Conservation (phyloP, 176 grass and related monocot species). For the Ananas comosus region DNA sequence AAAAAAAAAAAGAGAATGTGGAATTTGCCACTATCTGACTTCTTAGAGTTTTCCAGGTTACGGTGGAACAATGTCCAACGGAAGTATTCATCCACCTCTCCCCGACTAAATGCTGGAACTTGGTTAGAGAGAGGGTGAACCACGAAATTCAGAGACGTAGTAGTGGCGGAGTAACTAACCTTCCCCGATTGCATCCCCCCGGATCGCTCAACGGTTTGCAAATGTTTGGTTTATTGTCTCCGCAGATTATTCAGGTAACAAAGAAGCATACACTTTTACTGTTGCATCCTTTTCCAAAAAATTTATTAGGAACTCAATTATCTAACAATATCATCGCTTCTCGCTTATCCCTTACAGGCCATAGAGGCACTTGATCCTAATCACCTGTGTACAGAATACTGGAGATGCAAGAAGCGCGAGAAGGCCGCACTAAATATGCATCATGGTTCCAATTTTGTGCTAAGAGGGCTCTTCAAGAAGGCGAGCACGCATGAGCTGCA, state of each 20-base stretch:
- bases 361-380: constrained; percentile 13
- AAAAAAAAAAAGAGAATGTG: neutral
- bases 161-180: constrained; percentile 4
- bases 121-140: constrained; percentile 21
- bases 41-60: constrained; percentile 5
- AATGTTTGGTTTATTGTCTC: constrained; percentile 29
- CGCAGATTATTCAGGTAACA: constrained; percentile 11
- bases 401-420: neutral
- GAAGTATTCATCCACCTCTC: constrained; percentile 19
- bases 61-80: constrained; percentile 7
- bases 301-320: too few relatives aligned
- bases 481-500: constrained; percentile 9
- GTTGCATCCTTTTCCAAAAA: too few relatives aligned
- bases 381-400: constrained; percentile 12
- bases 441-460: neutral
- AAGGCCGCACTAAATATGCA: too few relatives aligned
- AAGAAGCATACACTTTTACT: too few relatives aligned
- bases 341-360: neutral
- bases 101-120: constrained; percentile 18
- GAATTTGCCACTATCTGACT: neutral
- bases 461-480: constrained; percentile 8
- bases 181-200: constrained; percentile 13
- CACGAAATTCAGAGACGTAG: constrained; percentile 4
- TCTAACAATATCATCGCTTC: too few relatives aligned
- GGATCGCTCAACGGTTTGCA: constrained; percentile 16